A percentile compares a stretch with the other conserved stretches of the same genome.
These are phyloP conservation scores for Wilcoxina mikolae DNA, from an alignment of 495 filamentous ascomycete species.

Conservation along the genomic window DNA sequence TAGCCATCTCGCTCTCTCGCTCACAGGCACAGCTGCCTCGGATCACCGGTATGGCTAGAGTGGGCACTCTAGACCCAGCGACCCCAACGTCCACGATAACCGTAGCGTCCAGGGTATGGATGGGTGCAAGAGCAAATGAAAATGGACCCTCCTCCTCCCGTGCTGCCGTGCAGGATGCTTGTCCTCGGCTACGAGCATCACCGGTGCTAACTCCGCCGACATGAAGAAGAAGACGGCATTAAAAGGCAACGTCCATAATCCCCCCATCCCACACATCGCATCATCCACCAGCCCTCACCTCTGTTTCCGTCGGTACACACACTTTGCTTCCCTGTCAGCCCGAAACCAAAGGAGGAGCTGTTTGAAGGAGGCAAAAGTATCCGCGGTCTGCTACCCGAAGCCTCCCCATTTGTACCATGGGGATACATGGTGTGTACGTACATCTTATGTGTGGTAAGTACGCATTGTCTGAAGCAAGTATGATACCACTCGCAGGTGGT, in stretches of 20 bases:
- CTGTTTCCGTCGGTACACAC: neutral
- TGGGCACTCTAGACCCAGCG: neutral
- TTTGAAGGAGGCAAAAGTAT: neutral
- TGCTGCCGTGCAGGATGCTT: constrained; percentile 20
- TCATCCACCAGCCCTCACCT: neutral
- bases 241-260: too few relatives aligned
- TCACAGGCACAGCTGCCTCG: too few relatives aligned
- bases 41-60: neutral
- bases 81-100: too few relatives aligned
- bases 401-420: neutral
- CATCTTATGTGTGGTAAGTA: too few relatives aligned
- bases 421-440: too few relatives aligned
- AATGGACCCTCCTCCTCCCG: constrained; percentile 10
- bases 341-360: neutral
- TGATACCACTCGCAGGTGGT: neutral
- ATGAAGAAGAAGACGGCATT: neutral
- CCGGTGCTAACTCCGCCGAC: neutral
- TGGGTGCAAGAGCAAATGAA: neutral
- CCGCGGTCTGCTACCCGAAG: neutral
- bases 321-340: neutral
- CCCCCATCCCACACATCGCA: neutral
- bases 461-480: too few relatives aligned
- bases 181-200: constrained; percentile 7
- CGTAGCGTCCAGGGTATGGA: too few relatives aligned
- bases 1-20: too few relatives aligned